Evolutionary conservation across 768 basidiomycete species (phyloP), one percentile per base, ranked within the genome.

Genomic region (Boletus reticulatus): DNA sequence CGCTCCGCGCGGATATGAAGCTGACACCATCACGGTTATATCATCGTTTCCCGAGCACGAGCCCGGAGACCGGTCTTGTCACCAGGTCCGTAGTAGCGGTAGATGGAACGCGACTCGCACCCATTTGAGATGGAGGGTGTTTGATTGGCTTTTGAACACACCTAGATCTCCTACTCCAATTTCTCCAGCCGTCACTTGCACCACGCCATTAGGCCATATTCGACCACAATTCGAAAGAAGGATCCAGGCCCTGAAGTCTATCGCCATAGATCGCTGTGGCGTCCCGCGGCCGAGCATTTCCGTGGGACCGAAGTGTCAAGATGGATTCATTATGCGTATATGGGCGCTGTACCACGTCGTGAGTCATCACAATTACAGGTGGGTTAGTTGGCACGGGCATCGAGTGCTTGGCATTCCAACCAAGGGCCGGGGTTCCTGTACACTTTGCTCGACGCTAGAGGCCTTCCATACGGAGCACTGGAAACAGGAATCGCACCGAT

Each of bases 171-270:
- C 42, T 37, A 8, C 22, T 31, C 29, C 29, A 13, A 52, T 22
- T 20, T 38, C n/a, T 22, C 24, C 52, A 29, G 32, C 11, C 32
- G 34, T 43, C 45, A 36, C 46, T 16, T 29, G 24, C 5, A 31
- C 34, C 45, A 50, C 37, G 47, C 43, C 36, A 55, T 41, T 27
- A 50, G 1, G 48, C n/a, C 31, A 31, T 37, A 10, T 44, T 20
- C 13, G 44, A 44, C 27, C 10, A 44, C 6, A 39, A 39, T 17
- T 47, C 27, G 49, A 52, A 16, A 37, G 17, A 12, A 13, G 9
- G 48, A 38, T 8, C 41, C 12, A 14, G 63, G 50, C 59, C 63
- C 56, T 60, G 56, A 45, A 54, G 63, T 55, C 56, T 48, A 58
- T 64, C 43, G 46, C 36, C 13, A 56, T 52, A 31, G 42, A 50